phyloP scores from a whole-genome alignment of 768 basidiomycete species.

The Pisolithus tinctorius region DNA sequence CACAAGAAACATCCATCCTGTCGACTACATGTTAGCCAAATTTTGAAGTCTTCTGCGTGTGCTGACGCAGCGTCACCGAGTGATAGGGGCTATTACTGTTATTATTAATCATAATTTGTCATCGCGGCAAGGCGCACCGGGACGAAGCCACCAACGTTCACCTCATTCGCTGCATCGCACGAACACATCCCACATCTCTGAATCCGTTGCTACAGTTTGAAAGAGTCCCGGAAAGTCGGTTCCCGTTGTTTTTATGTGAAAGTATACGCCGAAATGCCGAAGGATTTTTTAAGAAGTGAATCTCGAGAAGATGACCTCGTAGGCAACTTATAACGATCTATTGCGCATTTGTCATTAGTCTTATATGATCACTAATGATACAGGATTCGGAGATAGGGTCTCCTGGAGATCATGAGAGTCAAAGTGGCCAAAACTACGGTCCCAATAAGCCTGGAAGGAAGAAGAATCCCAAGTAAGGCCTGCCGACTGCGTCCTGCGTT shows the following conservation, averaged over 20 bases:
- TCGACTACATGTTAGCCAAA: too few relatives aligned
- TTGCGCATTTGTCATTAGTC: conserved; percentile 8
- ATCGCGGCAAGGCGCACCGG: background rate
- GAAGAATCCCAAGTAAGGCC: conserved; percentile 80
- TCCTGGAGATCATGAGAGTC: conserved; percentile 21
- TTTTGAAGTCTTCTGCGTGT: too few relatives aligned
- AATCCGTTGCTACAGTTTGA: background rate
- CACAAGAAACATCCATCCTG: too few relatives aligned
- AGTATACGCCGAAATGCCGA: conserved; percentile 37
- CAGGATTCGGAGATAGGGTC: conserved; percentile 71
- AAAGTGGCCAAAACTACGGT: conserved; percentile 9
- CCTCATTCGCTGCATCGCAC: background rate
- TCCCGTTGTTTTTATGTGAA: background rate
- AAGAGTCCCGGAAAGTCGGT: background rate
- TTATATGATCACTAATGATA: conserved; percentile 3
- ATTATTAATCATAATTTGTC: conserved; percentile 18
- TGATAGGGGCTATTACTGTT: too few relatives aligned
- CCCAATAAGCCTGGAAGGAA: conserved; percentile 57
- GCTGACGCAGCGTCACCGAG: too few relatives aligned
- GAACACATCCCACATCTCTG: background rate
- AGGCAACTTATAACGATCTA: conserved; percentile 8
- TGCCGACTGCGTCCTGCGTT: conserved; percentile 8
- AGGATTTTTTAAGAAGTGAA: conserved; percentile 49
- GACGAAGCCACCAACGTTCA: background rate
- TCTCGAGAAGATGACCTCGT: conserved; percentile 56